phyloP scores from a whole-genome alignment of 2,329 filamentous ascomycete species.

The Calonectria pteridis region DNA sequence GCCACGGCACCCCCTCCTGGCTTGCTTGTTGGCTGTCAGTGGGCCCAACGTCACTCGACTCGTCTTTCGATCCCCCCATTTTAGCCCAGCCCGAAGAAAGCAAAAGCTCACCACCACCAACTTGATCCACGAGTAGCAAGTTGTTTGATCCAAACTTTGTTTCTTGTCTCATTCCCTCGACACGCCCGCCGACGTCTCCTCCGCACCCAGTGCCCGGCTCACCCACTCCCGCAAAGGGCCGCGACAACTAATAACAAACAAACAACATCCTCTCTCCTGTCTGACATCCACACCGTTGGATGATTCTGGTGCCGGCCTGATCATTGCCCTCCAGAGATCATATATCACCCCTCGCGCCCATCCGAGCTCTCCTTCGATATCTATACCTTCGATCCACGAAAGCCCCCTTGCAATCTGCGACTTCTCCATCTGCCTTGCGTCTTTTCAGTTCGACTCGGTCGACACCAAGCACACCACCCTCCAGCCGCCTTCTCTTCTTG shows the following conservation, averaged over 20 bases:
- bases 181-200: constrained; percentile 5
- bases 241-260: constrained; percentile 13
- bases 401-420: neutral
- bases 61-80: constrained; percentile 10
- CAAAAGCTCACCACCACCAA: constrained; percentile 25
- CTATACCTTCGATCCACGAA: neutral
- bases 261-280: constrained; percentile 1
- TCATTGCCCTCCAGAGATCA: neutral
- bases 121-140: constrained; percentile 7
- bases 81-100: constrained; percentile 22
- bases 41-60: constrained; percentile 30
- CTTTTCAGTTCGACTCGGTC: neutral
- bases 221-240: neutral
- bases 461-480: neutral
- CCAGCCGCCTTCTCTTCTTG: neutral
- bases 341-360: neutral
- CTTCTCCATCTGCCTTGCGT: neutral
- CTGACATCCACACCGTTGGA: constrained; percentile 6
- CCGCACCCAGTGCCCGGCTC: constrained; percentile 6
- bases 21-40: constrained; percentile 19
- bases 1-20: constrained; percentile 1
- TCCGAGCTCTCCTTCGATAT: neutral
- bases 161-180: constrained; percentile 25
- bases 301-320: constrained; percentile 22
- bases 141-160: constrained; percentile 20